Evolutionary conservation across 2,329 filamentous ascomycete species (phyloP), one percentile per base, ranked within the genome.

Genomic region (Monascus ruber): DNA sequence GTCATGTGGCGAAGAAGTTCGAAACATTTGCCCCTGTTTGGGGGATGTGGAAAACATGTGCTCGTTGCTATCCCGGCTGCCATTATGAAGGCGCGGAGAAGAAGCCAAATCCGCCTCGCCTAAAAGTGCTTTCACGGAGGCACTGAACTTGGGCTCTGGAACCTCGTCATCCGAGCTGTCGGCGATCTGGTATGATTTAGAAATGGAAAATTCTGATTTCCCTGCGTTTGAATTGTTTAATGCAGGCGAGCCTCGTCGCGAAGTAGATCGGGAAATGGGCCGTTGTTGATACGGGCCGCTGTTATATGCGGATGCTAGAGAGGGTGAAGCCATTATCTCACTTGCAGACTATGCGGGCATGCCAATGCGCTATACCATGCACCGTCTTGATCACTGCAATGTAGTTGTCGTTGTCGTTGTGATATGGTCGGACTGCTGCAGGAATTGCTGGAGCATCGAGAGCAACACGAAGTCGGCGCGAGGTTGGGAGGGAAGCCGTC

Each of bases 131-230:
- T 91, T 89, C 36, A 89, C 94, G 49, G 91, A 76, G 52, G 88
- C 87, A 59, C 87, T 95, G 58, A 95, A 83, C 66, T 91, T 93
- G 52, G 87, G 87, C 50, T 85, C 82, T 10, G 84, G 83, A 26
- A 93, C 85, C 63, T 95, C 89, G 54, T 95, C 89, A 63, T 95
- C 89, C 24, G 88, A 94, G 69, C 85, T 94, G 57, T 94, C 88
- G 51, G 85, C 81, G 49, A 80, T 60, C 1, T 68, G 64, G 47
- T 55, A 61, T 11, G 55, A 50, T 35, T 52, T 53, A 3, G 57
- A 43, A 2, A 52, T 35, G 5, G 51, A 47, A 33, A 40, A 37
- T 35, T 42, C 42, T n/a, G 50, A 47, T 27, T 49, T 47, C 34
- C 46, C 43, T 29, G 39, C 47, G 38, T 36, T 39, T 39, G 43